Percentiles rank a stretch among this genome's conserved stretches.
These are phyloP conservation scores for Trichoderma gamsii DNA, from an alignment of 495 filamentous ascomycete species.

Conservation along the genomic window DNA sequence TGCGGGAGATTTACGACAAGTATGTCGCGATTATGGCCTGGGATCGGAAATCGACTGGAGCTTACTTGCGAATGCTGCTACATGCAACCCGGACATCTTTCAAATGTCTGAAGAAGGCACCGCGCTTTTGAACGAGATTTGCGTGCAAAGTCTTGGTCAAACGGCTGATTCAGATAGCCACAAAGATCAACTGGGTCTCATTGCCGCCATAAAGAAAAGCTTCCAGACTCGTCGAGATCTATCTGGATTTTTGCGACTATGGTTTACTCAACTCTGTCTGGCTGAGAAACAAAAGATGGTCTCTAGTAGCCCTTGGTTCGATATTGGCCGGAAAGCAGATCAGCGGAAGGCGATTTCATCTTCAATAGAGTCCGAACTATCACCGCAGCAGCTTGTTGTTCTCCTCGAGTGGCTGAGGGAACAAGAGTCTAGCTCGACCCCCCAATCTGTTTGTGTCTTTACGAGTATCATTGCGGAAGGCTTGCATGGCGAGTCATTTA, in stretches of 20 bases:
- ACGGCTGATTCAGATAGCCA: constrained; percentile 7
- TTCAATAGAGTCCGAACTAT: not conserved
- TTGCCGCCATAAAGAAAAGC: constrained; percentile 55
- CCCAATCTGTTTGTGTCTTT: constrained; percentile 10
- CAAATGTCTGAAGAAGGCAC: constrained; percentile 35
- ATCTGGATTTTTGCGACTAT: constrained; percentile 50
- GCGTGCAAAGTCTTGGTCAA: constrained; percentile 26
- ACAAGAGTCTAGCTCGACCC: not conserved
- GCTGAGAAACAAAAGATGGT: constrained; percentile 31
- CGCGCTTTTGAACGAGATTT: constrained; percentile 31
- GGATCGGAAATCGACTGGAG: constrained; percentile 50
- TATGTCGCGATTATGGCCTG: constrained; percentile 39
- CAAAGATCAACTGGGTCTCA: constrained; percentile 19
- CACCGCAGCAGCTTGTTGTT: constrained; percentile 1
- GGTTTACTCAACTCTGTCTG: constrained; percentile 49
- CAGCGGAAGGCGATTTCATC: not conserved
- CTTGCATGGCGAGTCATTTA: not conserved
- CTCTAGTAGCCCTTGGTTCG: constrained; percentile 7
- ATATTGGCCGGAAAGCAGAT: not conserved
- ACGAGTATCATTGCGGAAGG: constrained; percentile 1
- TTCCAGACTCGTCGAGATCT: constrained; percentile 56
- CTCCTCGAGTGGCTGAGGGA: not conserved
- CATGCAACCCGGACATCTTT: constrained; percentile 65
- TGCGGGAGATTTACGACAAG: constrained; percentile 29
- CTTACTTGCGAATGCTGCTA: constrained; percentile 53